These are phyloP conservation scores for Globisporangium ultimum DNA, from an alignment of 352 stramenopile species.

Conservation along the genomic window DNA sequence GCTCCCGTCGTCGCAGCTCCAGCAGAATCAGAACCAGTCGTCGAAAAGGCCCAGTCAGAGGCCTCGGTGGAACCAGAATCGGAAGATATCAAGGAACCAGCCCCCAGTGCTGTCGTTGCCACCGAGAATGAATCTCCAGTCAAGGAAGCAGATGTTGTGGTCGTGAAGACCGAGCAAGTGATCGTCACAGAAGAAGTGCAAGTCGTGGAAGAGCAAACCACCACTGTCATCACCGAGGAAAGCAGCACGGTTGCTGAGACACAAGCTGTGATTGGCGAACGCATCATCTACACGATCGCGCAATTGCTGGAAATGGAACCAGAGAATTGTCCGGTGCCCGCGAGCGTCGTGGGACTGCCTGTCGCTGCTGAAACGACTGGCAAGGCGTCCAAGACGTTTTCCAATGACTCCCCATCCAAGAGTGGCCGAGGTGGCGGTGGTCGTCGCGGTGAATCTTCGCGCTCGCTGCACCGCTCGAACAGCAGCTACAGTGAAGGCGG, in stretches of 20 bases:
- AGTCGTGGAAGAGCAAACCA: constrained; percentile 1
- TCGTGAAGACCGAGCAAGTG: constrained; percentile 9
- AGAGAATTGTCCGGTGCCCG: constrained; percentile 44
- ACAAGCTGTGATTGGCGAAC: constrained; percentile 39
- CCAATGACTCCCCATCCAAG: constrained; percentile 17
- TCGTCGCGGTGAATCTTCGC: constrained; percentile 41
- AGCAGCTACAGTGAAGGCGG: constrained; percentile 39
- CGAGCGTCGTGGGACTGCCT: constrained; percentile 43
- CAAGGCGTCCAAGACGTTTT: constrained; percentile 33
- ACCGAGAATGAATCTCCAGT: neutral
- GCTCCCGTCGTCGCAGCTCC: neutral
- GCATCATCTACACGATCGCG: constrained; percentile 77
- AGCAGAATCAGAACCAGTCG: neutral
- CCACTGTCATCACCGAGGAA: constrained; percentile 11
- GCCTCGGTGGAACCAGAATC: constrained; percentile 9
- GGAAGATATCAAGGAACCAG: constrained; percentile 17
- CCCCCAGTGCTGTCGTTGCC: neutral
- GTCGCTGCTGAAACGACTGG: constrained; percentile 45
- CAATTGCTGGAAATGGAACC: constrained; percentile 73
- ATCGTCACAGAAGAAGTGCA: neutral
- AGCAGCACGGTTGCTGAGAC: constrained; percentile 27
- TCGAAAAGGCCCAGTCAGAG: neutral
- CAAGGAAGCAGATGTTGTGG: neutral
- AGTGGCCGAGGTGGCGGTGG: constrained; percentile 15
- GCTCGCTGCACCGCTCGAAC: constrained; percentile 38